Percentiles rank a stretch among this genome's conserved stretches.
phyloP scores from a whole-genome alignment of 345 rosid species.

The Carallia pectinifolia region DNA sequence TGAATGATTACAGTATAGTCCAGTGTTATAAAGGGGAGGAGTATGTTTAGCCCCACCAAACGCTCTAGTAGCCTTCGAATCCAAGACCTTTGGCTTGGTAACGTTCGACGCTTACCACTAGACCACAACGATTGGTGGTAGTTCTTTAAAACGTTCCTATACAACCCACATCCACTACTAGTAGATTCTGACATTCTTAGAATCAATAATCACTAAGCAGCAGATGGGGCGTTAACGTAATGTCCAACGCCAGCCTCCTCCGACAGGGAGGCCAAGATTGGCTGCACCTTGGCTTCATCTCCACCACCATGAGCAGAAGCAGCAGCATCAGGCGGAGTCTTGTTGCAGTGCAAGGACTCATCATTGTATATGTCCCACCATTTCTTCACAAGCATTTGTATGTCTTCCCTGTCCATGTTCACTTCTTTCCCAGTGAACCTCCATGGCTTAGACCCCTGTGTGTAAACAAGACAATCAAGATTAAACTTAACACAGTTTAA shows the following conservation, averaged over 20 bases:
- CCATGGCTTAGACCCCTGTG: constrained; percentile 85
- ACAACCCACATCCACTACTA: too few species aligned
- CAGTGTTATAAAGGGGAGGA: too few species aligned
- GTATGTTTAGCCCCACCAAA: too few species aligned
- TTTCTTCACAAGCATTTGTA: constrained; percentile 66
- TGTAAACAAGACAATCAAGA: background rate
- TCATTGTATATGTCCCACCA: constrained; percentile 88
- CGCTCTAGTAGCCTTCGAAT: too few species aligned
- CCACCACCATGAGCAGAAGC: background rate
- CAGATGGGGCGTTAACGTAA: constrained; percentile 66
- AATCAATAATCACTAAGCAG: constrained; percentile 40
- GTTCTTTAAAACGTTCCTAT: too few species aligned
- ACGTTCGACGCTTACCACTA: too few species aligned
- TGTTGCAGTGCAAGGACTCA: constrained; percentile 47
- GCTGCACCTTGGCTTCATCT: constrained; percentile 4
- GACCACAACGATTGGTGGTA: too few species aligned
- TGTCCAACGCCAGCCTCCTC: constrained; percentile 52
- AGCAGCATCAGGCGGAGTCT: background rate
- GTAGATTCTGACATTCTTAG: too few species aligned
- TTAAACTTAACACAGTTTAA: background rate
- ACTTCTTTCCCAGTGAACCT: constrained; percentile 72
- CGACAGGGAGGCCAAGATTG: constrained; percentile 48
- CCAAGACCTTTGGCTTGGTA: too few species aligned
- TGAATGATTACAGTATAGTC: too few species aligned
- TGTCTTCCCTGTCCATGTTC: constrained; percentile 81